phyloP scores from a whole-genome alignment of 2,329 filamentous ascomycete genomes.

The Calonectria crousiana region DNA sequence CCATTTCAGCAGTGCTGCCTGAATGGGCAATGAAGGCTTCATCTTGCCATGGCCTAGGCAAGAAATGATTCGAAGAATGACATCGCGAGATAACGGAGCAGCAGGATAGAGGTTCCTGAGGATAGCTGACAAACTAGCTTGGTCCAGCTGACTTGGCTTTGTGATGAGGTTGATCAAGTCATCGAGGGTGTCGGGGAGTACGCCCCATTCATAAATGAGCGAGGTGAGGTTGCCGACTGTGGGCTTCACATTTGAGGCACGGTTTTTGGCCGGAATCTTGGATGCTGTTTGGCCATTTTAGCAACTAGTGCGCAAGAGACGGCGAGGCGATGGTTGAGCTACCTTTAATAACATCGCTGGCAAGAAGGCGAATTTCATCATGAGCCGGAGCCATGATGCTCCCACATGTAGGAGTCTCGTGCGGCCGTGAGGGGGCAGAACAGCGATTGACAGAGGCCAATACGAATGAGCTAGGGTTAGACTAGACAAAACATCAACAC shows the following conservation, averaged over 20 bases:
- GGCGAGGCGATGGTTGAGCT: conserved; percentile 20
- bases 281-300: conserved; percentile 58
- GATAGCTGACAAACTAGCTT: conserved; percentile 76
- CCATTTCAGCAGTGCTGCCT: conserved; percentile 82
- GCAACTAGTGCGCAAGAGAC: neutral
- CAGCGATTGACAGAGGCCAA: neutral
- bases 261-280: conserved; percentile 73
- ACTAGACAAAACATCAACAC: neutral
- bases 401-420: neutral
- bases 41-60: conserved; percentile 81
- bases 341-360: conserved; percentile 53
- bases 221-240: conserved; percentile 73
- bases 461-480: too few species aligned
- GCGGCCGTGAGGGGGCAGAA: neutral
- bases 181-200: conserved; percentile 70
- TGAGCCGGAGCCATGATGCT: conserved; percentile 45
- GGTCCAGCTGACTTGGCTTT: conserved; percentile 77
- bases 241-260: conserved; percentile 71
- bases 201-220: conserved; percentile 75
- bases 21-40: conserved; percentile 79
- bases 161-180: conserved; percentile 76
- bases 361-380: conserved; percentile 50
- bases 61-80: conserved; percentile 76
- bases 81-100: conserved; percentile 69
- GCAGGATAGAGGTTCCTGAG: conserved; percentile 82